Percentiles rank a stretch among this genome's conserved stretches.
Conservation (phyloP, 257 asterid genomes). For the Handroanthus guayacan region DNA sequence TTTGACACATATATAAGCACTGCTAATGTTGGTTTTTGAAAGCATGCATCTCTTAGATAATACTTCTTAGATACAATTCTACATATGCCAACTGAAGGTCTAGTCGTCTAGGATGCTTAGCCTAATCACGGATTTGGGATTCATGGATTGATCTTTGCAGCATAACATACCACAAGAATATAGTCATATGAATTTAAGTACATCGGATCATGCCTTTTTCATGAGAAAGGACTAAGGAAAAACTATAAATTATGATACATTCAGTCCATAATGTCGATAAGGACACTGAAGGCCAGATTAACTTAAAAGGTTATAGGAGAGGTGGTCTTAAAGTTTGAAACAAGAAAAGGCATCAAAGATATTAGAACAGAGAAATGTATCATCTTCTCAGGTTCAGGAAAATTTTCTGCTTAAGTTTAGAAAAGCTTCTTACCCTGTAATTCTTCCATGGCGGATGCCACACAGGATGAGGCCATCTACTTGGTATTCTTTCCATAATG, state of each 20-base stretch:
- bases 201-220: background rate
- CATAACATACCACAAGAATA: background rate
- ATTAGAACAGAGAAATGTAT: background rate
- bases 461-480: conserved; percentile 96
- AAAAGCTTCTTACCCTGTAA: conserved; percentile 72
- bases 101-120: conserved; percentile 5
- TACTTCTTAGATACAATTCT: background rate
- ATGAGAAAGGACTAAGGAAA: too few species aligned
- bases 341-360: background rate
- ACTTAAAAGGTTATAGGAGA: too few species aligned
- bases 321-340: background rate
- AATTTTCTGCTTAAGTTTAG: conserved; percentile 4
- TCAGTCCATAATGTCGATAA: conserved; percentile 9
- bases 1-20: too few species aligned
- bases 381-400: conserved; percentile 24
- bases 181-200: background rate
- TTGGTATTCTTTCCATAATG: conserved; percentile 97
- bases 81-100: background rate
- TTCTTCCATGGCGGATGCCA: conserved; percentile 99
- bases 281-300: background rate
- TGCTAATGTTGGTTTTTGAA: conserved; percentile 27
- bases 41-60: background rate
- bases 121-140: background rate
- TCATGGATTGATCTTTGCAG: background rate
- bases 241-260: conserved; percentile 13